Percentiles rank a stretch among this genome's conserved stretches.
Evolutionary conservation across 306 rosid genomes (phyloP).

Genomic region (Dalbergia oliveri): DNA sequence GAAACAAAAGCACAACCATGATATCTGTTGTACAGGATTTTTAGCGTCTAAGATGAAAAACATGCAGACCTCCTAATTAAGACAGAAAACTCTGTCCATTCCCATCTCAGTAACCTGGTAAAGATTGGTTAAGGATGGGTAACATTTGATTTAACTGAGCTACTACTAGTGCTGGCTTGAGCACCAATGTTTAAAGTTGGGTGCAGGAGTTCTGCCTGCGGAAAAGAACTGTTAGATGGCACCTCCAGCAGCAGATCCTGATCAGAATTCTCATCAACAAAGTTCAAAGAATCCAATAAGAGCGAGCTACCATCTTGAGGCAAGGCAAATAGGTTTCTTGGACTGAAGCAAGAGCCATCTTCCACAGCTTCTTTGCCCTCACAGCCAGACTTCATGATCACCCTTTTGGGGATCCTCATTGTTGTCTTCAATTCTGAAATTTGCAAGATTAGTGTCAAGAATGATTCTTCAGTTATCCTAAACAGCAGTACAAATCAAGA

Average conservation of each 20-base stretch:
- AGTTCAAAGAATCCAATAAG: conserved; percentile 70
- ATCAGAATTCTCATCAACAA: conserved; percentile 75
- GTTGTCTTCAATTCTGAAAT: conserved; percentile 75
- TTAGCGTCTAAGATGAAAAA: conserved; percentile 58
- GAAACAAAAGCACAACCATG: conserved; percentile 62
- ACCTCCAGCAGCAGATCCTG: conserved; percentile 86
- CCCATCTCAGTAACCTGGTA: conserved; percentile 40
- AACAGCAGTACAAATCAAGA: neutral
- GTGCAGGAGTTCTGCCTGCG: conserved; percentile 89
- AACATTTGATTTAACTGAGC: conserved; percentile 66
- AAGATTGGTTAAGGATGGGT: conserved; percentile 59
- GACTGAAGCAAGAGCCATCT: conserved; percentile 85
- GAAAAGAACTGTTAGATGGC: conserved; percentile 81
- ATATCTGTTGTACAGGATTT: conserved; percentile 66
- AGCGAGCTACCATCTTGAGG: conserved; percentile 71
- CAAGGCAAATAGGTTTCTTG: conserved; percentile 76
- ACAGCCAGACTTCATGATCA: conserved; percentile 57
- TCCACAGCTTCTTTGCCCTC: conserved; percentile 75
- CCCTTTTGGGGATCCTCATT: conserved; percentile 87
- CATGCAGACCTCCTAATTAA: conserved; percentile 49
- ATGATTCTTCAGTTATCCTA: conserved; percentile 36
- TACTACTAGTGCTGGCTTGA: conserved; percentile 81
- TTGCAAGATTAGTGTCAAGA: conserved; percentile 39
- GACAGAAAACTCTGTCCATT: conserved; percentile 51
- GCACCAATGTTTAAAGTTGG: conserved; percentile 66